Base-by-base conservation (phyloP, 2,329 filamentous ascomycete species). In the Microcera coccophila region DNA sequence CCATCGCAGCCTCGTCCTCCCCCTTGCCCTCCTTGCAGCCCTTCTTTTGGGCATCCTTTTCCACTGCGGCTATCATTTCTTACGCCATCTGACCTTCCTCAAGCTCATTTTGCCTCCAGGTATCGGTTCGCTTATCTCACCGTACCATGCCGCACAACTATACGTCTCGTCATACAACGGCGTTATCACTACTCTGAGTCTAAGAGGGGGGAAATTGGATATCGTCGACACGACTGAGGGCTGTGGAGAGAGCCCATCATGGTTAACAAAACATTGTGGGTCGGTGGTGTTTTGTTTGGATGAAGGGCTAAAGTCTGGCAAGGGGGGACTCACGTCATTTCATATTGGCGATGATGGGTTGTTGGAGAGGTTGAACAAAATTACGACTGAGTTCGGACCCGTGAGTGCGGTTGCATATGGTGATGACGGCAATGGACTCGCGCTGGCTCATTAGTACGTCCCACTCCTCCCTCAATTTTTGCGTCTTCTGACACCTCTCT, bases 231-330 rank as follows among this genome's bases (percentile, higher is more conserved):
- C 62, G 3, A 69, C 67, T 17, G 68, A 66, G 39, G 66, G 64
- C 24, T 84, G 80, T 61, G 75, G 69, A 9, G 62, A 67, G 2
- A 75, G 72, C 46, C 76, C 81, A 4, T 75, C 78, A 10, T 85
- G 81, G 80, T 64, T 85, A 43, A 76, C 76, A 16, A 75, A 81
- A 56, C 61, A 68, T 44, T 55, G 65, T 35, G 69, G 72, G 47
- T 66, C 67, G 17, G 60, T 71, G 11, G 65, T 85, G 10, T 81
- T 78, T 64, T 85, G 81, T 62, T 54, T 78, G 34, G 74, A 85
- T 51, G 82, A 85, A 66, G 76, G 72, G 17, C 63, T 74, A 34
- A 59, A 60, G 17, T 50, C 60, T 4, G 57, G 64, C n/a, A 39
- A 76, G 48, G 78, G 76, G 38, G 69, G 71, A 2, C 61, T 84